Percentiles rank a stretch among this genome's conserved stretches.
Evolutionary conservation across 768 basidiomycete species (phyloP).

Genomic region (Gelatoporia subvermispora): DNA sequence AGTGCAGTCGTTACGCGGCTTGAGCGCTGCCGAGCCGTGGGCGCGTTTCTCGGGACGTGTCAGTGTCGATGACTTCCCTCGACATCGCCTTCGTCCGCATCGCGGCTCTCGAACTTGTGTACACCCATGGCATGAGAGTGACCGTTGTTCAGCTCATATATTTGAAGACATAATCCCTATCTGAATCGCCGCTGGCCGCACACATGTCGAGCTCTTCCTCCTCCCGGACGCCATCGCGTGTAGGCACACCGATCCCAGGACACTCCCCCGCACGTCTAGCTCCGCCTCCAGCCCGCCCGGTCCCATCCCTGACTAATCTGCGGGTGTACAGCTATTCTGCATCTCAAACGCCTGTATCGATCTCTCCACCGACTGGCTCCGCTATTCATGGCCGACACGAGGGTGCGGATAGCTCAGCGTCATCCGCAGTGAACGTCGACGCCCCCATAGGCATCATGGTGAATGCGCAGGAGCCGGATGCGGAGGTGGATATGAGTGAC

Average conservation of each 20-base stretch:
- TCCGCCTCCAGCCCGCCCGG: constrained; percentile 46
- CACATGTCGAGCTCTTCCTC: constrained; percentile 12
- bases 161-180: too few relatives aligned
- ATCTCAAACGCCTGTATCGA: constrained; percentile 11
- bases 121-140: too few relatives aligned
- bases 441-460: constrained; percentile 49
- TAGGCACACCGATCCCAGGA: constrained; percentile 29
- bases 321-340: constrained; percentile 49
- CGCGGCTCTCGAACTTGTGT: too few relatives aligned
- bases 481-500: constrained; percentile 50
- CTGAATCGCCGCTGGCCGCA: neutral
- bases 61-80: too few relatives aligned
- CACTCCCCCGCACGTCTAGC: constrained; percentile 49
- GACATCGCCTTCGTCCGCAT: too few relatives aligned
- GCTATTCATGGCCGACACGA: constrained; percentile 3
- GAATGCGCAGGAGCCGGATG: constrained; percentile 65
- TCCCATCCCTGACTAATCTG: constrained; percentile 53
- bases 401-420: constrained; percentile 40
- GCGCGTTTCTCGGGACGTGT: too few relatives aligned
- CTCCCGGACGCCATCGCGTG: constrained; percentile 31
- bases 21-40: too few relatives aligned
- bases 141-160: too few relatives aligned
- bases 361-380: constrained; percentile 6
- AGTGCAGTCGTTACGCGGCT: too few relatives aligned
- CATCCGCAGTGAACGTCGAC: constrained; percentile 66